These are phyloP conservation scores for Echria macrotheca DNA, from an alignment of 495 filamentous ascomycete genomes.

Conservation along the genomic window DNA sequence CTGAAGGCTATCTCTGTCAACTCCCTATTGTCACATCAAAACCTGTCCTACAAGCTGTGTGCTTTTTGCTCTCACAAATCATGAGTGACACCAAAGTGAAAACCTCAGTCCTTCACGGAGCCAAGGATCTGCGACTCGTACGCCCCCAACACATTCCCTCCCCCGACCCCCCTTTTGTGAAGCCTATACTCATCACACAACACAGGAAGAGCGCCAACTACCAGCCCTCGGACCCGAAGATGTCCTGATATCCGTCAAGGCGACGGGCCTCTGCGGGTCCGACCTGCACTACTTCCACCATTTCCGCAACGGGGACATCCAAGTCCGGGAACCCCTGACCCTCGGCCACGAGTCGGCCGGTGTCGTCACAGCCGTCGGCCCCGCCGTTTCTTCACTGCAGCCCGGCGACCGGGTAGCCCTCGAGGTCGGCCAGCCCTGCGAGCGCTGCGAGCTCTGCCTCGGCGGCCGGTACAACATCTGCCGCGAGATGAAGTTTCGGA, in stretches of 20 bases:
- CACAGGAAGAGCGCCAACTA: constrained; percentile 44
- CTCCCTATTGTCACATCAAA: too few relatives aligned
- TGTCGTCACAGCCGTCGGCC: constrained; percentile 49
- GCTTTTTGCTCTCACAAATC: background rate
- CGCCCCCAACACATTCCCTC: constrained; percentile 11
- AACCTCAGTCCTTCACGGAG: constrained; percentile 65
- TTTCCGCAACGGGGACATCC: constrained; percentile 61
- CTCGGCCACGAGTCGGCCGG: constrained; percentile 65
- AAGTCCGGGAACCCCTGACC: constrained; percentile 57
- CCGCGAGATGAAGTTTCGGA: constrained; percentile 68
- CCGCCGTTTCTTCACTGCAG: constrained; percentile 36
- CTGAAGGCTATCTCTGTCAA: too few relatives aligned
- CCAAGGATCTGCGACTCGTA: constrained; percentile 63
- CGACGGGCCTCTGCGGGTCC: constrained; percentile 63
- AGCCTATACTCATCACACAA: too few relatives aligned
- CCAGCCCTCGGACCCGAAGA: constrained; percentile 41
- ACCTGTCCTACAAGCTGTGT: too few relatives aligned
- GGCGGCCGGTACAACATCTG: constrained; percentile 82
- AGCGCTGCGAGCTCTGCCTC: constrained; percentile 58
- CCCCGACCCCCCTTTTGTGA: background rate
- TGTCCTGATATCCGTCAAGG: constrained; percentile 51
- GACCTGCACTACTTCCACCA: constrained; percentile 66
- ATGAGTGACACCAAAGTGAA: constrained; percentile 25
- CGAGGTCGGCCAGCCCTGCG: constrained; percentile 80
- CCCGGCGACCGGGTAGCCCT: constrained; percentile 72